Evolutionary conservation across 371 early-diverging fungal species (phyloP).

Genomic region (Apophysomyces elegans): DNA sequence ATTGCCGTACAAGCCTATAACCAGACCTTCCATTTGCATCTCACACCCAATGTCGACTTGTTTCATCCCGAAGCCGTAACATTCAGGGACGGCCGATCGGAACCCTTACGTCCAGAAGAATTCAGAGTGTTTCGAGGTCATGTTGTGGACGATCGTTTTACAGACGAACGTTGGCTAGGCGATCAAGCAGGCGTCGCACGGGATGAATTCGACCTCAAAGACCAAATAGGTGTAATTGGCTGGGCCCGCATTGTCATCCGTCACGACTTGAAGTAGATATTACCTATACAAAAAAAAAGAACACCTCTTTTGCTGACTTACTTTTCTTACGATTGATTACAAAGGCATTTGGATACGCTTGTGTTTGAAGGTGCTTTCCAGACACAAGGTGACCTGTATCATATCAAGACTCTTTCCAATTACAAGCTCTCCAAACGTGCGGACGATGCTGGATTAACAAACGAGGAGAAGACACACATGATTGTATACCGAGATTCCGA

Average conservation of each 20-base stretch:
- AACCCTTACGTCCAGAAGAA: constrained; percentile 31
- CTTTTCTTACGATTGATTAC: constrained; percentile 27
- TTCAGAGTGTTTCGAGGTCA: constrained; percentile 46
- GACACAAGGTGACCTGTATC: constrained; percentile 61
- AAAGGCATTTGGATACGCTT: constrained; percentile 33
- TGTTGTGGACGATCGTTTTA: constrained; percentile 33
- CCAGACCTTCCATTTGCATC: constrained; percentile 71
- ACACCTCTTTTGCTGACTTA: neutral
- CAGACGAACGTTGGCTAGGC: constrained; percentile 40
- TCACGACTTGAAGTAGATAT: constrained; percentile 47
- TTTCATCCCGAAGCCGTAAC: constrained; percentile 74
- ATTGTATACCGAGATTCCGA: constrained; percentile 78
- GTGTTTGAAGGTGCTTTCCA: constrained; percentile 72
- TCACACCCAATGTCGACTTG: constrained; percentile 76
- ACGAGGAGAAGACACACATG: constrained; percentile 36
- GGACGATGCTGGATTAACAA: constrained; percentile 56
- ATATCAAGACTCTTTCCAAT: constrained; percentile 62
- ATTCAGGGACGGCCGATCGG: constrained; percentile 27
- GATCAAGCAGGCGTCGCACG: constrained; percentile 39
- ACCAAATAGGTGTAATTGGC: constrained; percentile 51
- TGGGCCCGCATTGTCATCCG: constrained; percentile 76
- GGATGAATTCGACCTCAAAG: constrained; percentile 31
- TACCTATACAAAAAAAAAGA: neutral
- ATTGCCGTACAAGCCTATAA: constrained; percentile 71
- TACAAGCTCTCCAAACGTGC: constrained; percentile 64